A percentile compares a stretch with the other conserved stretches of the same genome.
Evolutionary conservation across 805 yeast genomes (phyloP).

Genomic region (Nakazawaea ishiwadae): DNA sequence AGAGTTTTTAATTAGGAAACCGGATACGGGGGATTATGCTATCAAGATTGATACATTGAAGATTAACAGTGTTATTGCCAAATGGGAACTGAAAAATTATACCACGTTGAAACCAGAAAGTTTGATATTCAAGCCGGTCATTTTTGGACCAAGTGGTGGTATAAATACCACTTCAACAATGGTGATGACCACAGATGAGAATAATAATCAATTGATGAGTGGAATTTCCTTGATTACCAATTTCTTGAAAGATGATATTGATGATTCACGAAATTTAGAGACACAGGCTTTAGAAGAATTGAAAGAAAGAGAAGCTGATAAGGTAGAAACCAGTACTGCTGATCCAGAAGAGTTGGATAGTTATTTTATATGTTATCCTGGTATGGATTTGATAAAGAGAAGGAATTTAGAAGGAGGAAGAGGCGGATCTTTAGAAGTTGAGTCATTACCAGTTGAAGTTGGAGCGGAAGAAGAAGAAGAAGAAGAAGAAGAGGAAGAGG

Average conservation of each 20-base stretch:
- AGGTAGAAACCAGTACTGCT: neutral
- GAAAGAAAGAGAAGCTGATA: constrained; percentile 15
- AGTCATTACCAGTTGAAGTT: neutral
- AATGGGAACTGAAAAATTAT: constrained; percentile 54
- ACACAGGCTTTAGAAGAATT: constrained; percentile 49
- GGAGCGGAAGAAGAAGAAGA: constrained; percentile 16
- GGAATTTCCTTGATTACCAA: constrained; percentile 54
- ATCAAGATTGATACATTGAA: constrained; percentile 43
- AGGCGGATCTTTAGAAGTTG: neutral
- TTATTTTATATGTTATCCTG: constrained; percentile 4
- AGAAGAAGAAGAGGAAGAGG: constrained; percentile 14
- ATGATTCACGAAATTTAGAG: constrained; percentile 57
- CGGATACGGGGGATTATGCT: constrained; percentile 41
- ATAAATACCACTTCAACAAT: constrained; percentile 56
- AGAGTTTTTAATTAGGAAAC: constrained; percentile 49
- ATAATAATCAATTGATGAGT: constrained; percentile 29
- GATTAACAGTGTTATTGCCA: constrained; percentile 36
- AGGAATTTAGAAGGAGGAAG: constrained; percentile 13
- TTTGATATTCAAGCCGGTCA: constrained; percentile 75
- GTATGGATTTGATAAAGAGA: constrained; percentile 19
- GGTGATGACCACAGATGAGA: constrained; percentile 23
- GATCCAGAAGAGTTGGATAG: neutral
- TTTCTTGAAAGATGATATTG: constrained; percentile 64
- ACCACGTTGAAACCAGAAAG: constrained; percentile 45
- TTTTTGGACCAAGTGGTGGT: constrained; percentile 85